Evolutionary conservation across 352 stramenopile species (phyloP), one percentile per base, ranked within the genome.

Genomic region (Blastocystis sp.): DNA sequence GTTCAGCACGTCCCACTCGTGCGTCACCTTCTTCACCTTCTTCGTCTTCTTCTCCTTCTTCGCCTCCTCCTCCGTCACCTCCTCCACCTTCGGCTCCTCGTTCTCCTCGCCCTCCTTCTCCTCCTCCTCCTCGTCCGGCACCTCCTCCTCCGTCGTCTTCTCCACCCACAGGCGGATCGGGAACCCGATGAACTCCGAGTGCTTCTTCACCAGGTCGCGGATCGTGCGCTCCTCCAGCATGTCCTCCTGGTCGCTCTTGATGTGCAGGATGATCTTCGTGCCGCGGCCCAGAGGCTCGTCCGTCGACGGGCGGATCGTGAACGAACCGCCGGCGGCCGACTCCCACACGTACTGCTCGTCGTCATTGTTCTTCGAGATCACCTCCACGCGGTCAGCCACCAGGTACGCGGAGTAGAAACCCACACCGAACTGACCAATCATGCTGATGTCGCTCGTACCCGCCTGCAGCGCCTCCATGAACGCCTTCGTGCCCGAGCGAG

Each of bases 151-250:
- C 77, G 95, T 96, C 78, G 96, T 98, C 95, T 99, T 99, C 91
- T 99, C 96, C 21, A 98, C 97, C 91, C 98, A 98, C 19, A 99
- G 93, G 92, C 98, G 98, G 92, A 99, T 98, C 48, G 96, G 95
- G 95, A 99, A 99, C 70, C 95, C 94, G 93, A 99, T 98, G 92
- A 99, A 99, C 92, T 99, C 96, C 7, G 94, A 98, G 92, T 99
- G 96, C 92, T 98, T 99, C 94, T 98, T 98, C 66, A 99, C 96
- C 52, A 99, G 91, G 91, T 99, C 96, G 92, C 98, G 98, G 78
- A 98, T 91, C 90, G 96, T 95, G 90, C 94, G 94, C 91, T 99
- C 96, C 91, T 99, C 96, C 0, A 99, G 91, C 93, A 98, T 99
- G 91, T 99, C 96, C 5, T 95, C 93, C 96, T 98, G 98, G 92